Evolutionary conservation across 2,329 filamentous ascomycete genomes (phyloP).

Genomic region (Tolypocladium guangdongense): DNA sequence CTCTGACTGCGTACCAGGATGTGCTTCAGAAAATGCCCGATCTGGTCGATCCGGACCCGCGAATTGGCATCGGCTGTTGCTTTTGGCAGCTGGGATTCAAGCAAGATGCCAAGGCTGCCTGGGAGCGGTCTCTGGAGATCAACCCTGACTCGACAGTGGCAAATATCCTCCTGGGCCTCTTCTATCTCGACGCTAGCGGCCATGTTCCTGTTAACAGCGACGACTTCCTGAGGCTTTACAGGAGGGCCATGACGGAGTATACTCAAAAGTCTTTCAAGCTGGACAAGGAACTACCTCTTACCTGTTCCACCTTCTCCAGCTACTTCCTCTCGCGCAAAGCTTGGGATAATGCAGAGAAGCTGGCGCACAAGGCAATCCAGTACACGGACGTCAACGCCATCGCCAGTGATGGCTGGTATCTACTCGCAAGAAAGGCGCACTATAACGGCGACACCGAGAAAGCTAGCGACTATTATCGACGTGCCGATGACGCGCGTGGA

Average conservation of each 20-base stretch:
- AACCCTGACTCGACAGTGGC: conserved; percentile 77
- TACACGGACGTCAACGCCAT: conserved; percentile 93
- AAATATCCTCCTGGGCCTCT: conserved; percentile 80
- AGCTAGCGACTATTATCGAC: conserved; percentile 77
- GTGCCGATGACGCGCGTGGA: conserved; percentile 83
- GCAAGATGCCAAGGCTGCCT: conserved; percentile 80
- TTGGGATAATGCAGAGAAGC: conserved; percentile 68
- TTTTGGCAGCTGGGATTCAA: conserved; percentile 95
- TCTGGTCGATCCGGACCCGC: conserved; percentile 83
- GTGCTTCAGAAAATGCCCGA: conserved; percentile 78
- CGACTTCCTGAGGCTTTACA: conserved; percentile 76
- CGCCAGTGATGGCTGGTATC: conserved; percentile 94
- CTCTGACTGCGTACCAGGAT: conserved; percentile 76
- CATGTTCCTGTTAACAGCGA: conserved; percentile 75
- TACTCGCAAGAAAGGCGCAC: conserved; percentile 85
- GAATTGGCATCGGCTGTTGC: conserved; percentile 93
- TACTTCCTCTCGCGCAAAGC: conserved; percentile 82
- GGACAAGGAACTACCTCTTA: conserved; percentile 82
- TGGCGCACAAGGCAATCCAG: conserved; percentile 89
- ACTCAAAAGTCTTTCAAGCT: conserved; percentile 89
- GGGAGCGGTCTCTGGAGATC: conserved; percentile 79
- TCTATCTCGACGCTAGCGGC: conserved; percentile 78
- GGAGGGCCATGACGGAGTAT: conserved; percentile 88
- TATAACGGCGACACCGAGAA: conserved; percentile 63
- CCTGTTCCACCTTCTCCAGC: conserved; percentile 78